These are phyloP conservation scores for Schizochytrium sp. DNA, from an alignment of 108 stramenopile species.

Conservation along the genomic window DNA sequence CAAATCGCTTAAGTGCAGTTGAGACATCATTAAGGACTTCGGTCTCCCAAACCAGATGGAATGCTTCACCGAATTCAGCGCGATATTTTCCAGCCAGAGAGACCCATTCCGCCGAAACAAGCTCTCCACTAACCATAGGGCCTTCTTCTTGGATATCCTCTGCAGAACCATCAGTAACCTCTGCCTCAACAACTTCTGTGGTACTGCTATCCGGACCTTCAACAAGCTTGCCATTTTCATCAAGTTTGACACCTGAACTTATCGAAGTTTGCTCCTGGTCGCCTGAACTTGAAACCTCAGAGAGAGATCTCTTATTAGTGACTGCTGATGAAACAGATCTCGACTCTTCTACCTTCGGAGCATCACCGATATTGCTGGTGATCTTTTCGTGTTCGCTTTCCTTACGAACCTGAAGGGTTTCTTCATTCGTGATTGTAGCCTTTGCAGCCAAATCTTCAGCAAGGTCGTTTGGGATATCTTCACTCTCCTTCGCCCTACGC, in stretches of 20 bases:
- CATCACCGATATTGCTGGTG: too few species aligned
- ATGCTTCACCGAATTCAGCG: constrained; percentile 31
- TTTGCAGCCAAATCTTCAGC: too few species aligned
- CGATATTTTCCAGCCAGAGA: constrained; percentile 4
- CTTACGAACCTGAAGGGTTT: too few species aligned
- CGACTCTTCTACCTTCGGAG: too few species aligned
- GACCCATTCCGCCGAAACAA: constrained; percentile 7
- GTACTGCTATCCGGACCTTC: neutral
- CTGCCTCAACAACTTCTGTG: neutral
- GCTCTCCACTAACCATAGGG: neutral
- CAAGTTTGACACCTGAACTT: too few species aligned
- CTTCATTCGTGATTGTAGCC: too few species aligned
- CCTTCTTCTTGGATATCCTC: neutral
- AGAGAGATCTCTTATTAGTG: too few species aligned
- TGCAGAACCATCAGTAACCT: neutral
- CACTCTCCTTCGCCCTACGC: neutral
- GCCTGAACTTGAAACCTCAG: too few species aligned
- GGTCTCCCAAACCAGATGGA: constrained; percentile 55
- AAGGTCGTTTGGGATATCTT: neutral
- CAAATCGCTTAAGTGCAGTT: constrained; percentile 37
- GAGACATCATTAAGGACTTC: constrained; percentile 34
- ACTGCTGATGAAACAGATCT: too few species aligned
- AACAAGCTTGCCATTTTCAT: too few species aligned
- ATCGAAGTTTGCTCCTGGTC: too few species aligned
- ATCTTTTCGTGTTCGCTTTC: too few species aligned